Conservation (phyloP, 305 asterid genomes). For the Plantago lanceolata region DNA sequence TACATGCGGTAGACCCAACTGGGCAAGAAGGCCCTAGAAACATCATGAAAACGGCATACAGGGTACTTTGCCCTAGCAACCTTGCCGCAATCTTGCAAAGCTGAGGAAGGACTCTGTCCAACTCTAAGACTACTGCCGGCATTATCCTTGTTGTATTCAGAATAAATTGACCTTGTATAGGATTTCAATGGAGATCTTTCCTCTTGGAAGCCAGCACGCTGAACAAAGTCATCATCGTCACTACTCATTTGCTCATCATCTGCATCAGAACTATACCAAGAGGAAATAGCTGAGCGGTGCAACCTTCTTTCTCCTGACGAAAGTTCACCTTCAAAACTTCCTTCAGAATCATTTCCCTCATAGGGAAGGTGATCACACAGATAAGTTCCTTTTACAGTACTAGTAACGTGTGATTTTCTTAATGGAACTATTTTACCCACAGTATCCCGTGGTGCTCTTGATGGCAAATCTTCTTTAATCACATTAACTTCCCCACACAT, state of each 20-base stretch:
- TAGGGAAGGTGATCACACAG: slow-evolving; percentile 27
- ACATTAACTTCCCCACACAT: slow-evolving; percentile 80
- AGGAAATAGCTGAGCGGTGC: slow-evolving; percentile 63
- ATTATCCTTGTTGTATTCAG: slow-evolving; percentile 30
- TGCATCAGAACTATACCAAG: slow-evolving; percentile 40
- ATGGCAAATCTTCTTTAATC: slow-evolving; percentile 77
- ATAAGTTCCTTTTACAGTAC: slow-evolving; percentile 22
- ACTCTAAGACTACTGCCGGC: slow-evolving; percentile 29
- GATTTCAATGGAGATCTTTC: slow-evolving; percentile 38
- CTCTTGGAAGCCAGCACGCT: slow-evolving; percentile 25
- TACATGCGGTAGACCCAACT: slow-evolving; percentile 88
- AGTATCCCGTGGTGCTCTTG: slow-evolving; percentile 78
- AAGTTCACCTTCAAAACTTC: slow-evolving; percentile 80
- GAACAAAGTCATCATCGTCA: slow-evolving; percentile 65
- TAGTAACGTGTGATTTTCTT: slow-evolving; percentile 37
- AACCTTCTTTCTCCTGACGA: slow-evolving; percentile 71
- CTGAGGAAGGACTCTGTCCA: slow-evolving; percentile 31
- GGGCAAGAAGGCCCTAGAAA: slow-evolving; percentile 83
- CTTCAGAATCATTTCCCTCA: slow-evolving; percentile 73
- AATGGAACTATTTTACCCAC: slow-evolving; percentile 64
- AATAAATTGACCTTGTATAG: slow-evolving; percentile 32
- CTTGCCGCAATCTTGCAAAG: slow-evolving; percentile 30
- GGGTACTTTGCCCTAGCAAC: slow-evolving; percentile 38
- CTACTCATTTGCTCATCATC: slow-evolving; percentile 57
- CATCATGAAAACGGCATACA: slow-evolving; percentile 48